Evolutionary conservation across 805 yeast genomes (phyloP).

Genomic region (Saccharomyces kudriavzevii): DNA sequence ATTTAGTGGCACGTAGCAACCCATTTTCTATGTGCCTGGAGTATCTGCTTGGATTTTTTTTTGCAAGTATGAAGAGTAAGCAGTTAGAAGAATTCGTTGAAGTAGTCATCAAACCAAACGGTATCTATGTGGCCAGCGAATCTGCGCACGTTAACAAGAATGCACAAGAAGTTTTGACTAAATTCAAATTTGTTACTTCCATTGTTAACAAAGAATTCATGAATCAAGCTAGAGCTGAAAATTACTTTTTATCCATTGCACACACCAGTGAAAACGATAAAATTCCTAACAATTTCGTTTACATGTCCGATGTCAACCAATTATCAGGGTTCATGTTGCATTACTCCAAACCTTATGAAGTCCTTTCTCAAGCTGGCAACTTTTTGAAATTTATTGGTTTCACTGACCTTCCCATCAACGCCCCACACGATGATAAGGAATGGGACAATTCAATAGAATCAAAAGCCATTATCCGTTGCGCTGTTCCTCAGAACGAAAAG

Average conservation of each 20-base stretch:
- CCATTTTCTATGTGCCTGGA: conserved; percentile 61
- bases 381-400: conserved; percentile 62
- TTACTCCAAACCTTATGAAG: conserved; percentile 33
- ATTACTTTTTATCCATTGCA: conserved; percentile 79
- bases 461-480: conserved; percentile 47
- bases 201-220: conserved; percentile 78
- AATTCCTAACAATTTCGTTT: conserved; percentile 69
- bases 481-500: conserved; percentile 40
- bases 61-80: conserved; percentile 47
- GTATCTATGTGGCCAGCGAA: conserved; percentile 22
- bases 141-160: conserved; percentile 21
- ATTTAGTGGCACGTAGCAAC: conserved; percentile 74
- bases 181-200: conserved; percentile 61
- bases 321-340: conserved; percentile 59
- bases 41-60: conserved; percentile 45
- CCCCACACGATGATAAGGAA: conserved; percentile 55
- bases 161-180: conserved; percentile 39
- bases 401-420: conserved; percentile 75
- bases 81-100: conserved; percentile 47
- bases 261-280: conserved; percentile 64
- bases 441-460: conserved; percentile 42
- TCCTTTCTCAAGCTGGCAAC: conserved; percentile 36
- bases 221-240: conserved; percentile 65
- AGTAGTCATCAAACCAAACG: conserved; percentile 49
- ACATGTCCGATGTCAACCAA: conserved; percentile 84